Base-by-base conservation (phyloP, 306 rosid genomes). In the Cucumis cinereus region DNA sequence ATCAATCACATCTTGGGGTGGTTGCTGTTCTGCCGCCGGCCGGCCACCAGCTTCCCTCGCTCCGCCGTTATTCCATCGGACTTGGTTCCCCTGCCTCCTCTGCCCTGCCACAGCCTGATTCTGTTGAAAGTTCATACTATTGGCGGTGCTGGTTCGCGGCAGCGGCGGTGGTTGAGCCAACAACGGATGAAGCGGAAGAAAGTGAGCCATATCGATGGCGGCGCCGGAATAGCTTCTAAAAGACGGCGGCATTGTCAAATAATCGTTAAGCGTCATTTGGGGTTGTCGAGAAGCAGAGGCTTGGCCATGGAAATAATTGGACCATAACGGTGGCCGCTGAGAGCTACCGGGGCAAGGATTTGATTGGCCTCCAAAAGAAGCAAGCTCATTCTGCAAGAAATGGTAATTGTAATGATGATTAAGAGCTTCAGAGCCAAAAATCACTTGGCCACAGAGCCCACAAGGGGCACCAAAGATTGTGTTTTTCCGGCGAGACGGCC, bases 221-320 rank as follows among this genome's bases (percentile, higher is more conserved):
- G 35, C 50, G 11, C 33, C 28, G 10, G 54, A 41, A 43, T 67
- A 13, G 53, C 54, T 38, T 38, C 54, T 40, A 19, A 67, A 19
- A 41, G 71, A 7, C 15, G 47, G 71, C 10, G 26, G 52, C 52
- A 26, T 26, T n/a, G 52, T 13, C 35, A 40, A 40, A n/a, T 41
- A 41, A 20, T 67, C 19, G 73, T 67, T 40, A 40, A 41, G 33
- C 2, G 53, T 67, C 52, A 67, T 40, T 22, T 41, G 54, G n/a
- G 73, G 73, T 67, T 67, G 10, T 41, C 73, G 73, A 67, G 73
- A 67, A 67, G 73, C 47, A 19, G 73, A 67, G 30, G 73, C 19
- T 67, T 22, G 28, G 28, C 73, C 54, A 41, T 40, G 73, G 33
- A 67, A 67, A 22, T 67, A 40, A 40, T 20, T 20, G 28, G 52